Evolutionary conservation across 2,329 filamentous ascomycete genomes (phyloP).

Genomic region (Penicillium freii): DNA sequence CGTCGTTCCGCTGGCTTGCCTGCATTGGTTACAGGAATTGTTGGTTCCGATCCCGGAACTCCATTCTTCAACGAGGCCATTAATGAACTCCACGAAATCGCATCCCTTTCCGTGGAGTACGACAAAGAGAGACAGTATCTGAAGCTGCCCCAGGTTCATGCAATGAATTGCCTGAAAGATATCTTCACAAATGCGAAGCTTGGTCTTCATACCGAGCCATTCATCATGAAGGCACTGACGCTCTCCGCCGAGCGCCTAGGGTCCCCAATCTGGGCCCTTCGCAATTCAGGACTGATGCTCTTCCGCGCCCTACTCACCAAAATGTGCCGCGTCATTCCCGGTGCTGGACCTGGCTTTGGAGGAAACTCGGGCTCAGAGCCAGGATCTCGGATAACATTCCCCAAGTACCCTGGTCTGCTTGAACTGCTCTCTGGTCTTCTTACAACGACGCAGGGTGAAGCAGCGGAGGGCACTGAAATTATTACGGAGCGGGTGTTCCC

Average conservation of each 20-base stretch:
- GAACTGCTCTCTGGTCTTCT: slow-evolving; percentile 39
- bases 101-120: slow-evolving; percentile 33
- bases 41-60: slow-evolving; percentile 60
- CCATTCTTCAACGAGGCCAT: slow-evolving; percentile 44
- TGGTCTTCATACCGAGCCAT: slow-evolving; percentile 67
- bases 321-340: slow-evolving; percentile 45
- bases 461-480: slow-evolving; percentile 30
- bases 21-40: slow-evolving; percentile 76
- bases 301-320: slow-evolving; percentile 79
- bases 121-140: slow-evolving; percentile 41
- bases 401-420: slow-evolving; percentile 41
- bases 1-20: slow-evolving; percentile 89
- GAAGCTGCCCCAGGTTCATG: slow-evolving; percentile 84
- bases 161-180: slow-evolving; percentile 88
- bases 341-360: slow-evolving; percentile 50
- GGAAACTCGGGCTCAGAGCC: slow-evolving; percentile 45
- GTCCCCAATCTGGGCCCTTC: slow-evolving; percentile 86
- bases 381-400: slow-evolving; percentile 41
- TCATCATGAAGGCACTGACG: slow-evolving; percentile 70
- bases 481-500: slow-evolving; percentile 47
- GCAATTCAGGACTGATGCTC: slow-evolving; percentile 88
- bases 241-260: slow-evolving; percentile 78
- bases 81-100: slow-evolving; percentile 41
- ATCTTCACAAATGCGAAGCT: slow-evolving; percentile 82
- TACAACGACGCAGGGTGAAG: slow-evolving; percentile 22